Percentiles rank a stretch among this genome's conserved stretches.
Conservation (phyloP, 768 basidiomycete genomes). For the Royoungia palumana region DNA sequence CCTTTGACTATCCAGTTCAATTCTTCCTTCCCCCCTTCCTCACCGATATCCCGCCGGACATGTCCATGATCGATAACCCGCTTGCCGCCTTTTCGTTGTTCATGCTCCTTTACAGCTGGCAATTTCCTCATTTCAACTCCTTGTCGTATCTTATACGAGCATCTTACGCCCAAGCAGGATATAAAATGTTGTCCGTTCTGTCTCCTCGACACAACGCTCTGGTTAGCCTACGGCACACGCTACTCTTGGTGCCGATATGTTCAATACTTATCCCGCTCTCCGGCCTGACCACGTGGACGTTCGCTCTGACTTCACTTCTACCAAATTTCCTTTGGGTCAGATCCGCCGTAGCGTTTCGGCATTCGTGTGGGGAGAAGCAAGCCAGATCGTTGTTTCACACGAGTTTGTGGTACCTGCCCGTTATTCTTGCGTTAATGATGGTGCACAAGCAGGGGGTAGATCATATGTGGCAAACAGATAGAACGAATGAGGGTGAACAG, state of each 20-base stretch:
- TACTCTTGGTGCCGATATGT: constrained; percentile 74
- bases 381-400: constrained; percentile 78
- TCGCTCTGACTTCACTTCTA: constrained; percentile 70
- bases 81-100: constrained; percentile 79
- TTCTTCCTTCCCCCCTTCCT: constrained; percentile 64
- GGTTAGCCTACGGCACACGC: constrained; percentile 80
- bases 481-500: background rate
- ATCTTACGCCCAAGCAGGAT: constrained; percentile 91
- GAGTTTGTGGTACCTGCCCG: constrained; percentile 87
- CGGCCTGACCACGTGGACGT: constrained; percentile 89
- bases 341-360: constrained; percentile 76
- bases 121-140: constrained; percentile 97
- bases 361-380: constrained; percentile 64
- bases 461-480: constrained; percentile 49
- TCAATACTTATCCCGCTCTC: constrained; percentile 80
- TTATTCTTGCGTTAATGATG: constrained; percentile 91
- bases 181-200: constrained; percentile 85
- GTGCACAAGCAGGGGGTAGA: constrained; percentile 84
- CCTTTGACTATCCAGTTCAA: constrained; percentile 53
- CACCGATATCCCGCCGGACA: constrained; percentile 38
- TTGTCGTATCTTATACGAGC: constrained; percentile 84
- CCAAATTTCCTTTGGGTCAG: constrained; percentile 71
- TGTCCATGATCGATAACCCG: constrained; percentile 69
- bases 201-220: constrained; percentile 76
- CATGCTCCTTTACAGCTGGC: constrained; percentile 90